Base-by-base conservation (phyloP, 2,329 filamentous ascomycete species). In the Ophiostoma sp. region DNA sequence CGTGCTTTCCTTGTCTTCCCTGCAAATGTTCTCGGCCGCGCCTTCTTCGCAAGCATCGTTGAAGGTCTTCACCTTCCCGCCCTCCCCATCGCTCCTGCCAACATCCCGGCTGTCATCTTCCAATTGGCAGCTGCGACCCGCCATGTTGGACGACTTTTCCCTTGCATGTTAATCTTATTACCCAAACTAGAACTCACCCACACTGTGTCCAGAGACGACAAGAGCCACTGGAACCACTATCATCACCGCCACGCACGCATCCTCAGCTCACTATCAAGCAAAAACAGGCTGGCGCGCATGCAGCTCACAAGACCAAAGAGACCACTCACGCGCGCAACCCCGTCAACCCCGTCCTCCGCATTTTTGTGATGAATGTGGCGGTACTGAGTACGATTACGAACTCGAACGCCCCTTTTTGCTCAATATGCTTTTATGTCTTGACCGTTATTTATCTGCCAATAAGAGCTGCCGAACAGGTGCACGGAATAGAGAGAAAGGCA, bases 121-220 rank as follows among this genome's bases (percentile, higher is more conserved):
- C 64, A 19, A 68, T 68, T 50, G 42, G 39, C 19, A 17, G 22
- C 61, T 17, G 17, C 57, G 42, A 50, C 64, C 64, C 39, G 22
- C 42, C 64, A 50, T 50, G 42, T 31, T 66, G 61, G 61, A 28
- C 61, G 36, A 28, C 36, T 25, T 50, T 66, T 50, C 25, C 64
- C 42, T 50, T 68, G 25, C 63, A 68, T 68, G 64, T 6, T 50
- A 22, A 68, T 48, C 61, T 66, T 28, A 68, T 68, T 50, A 5
- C 64, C 42, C 45, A 50, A 68, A 68, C 64, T 25, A 68, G 64
- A 19, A 42, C 36, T 19, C 12, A 33, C 28, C 11, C 25, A 6
- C 3, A 17, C 1, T 17, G 17, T 15, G 42, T 17, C 8, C 22
- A 28, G 6, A 15, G 25, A 28, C 3, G 50, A 3, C 50, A 55